Base-by-base conservation (phyloP, 1,139 yeast genomes). In the Pichia sp. region DNA sequence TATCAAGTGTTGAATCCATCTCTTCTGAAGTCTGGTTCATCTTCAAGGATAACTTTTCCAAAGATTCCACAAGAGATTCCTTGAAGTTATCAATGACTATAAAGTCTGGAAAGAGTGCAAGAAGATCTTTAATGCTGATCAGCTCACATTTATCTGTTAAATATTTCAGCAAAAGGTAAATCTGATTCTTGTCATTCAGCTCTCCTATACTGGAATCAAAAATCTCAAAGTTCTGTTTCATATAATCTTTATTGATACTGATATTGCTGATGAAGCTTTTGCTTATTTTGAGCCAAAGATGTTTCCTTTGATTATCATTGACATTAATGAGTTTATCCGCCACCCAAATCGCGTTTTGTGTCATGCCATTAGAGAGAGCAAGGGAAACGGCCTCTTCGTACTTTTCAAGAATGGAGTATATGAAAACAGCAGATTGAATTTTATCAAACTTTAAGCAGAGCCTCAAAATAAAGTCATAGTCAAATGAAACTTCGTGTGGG, bases 31-130 rank as follows among this genome's bases (percentile, higher is more conserved):
- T 63, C 37, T 72, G 72, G 37, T 62, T 63, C 57, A 91, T 82
- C 29, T 71, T 69, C 26, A 66, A 59, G 37, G 87, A 86, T 53
- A 86, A 82, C 28, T 68, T 69, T 51, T 86, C 88, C 47, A 91
- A 64, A 5, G 93, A 82, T 28, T 69, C 64, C 22, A 91, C 85
- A 26, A 93, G 74, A 49, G 87, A 95, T 34, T 81, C 83, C 50
- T 86, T 86, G 55, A 91, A 74, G 41, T 83, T 77, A 48, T 86
- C 94, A 34, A 91, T 79, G 33, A 83, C 77, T 1, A 85, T 72
- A 37, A 83, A 74, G 48, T 86, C 91, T 0, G 96, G 95, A 49
- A 88, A 80, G 23, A 86, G 61, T 1, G 94, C 94, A 32, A 93
- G 59, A 26, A 93, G 56, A 50, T 91, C 97, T 48, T 85, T 88